Conservation (phyloP, 345 rosid species). For the Lepidium aucheri region DNA sequence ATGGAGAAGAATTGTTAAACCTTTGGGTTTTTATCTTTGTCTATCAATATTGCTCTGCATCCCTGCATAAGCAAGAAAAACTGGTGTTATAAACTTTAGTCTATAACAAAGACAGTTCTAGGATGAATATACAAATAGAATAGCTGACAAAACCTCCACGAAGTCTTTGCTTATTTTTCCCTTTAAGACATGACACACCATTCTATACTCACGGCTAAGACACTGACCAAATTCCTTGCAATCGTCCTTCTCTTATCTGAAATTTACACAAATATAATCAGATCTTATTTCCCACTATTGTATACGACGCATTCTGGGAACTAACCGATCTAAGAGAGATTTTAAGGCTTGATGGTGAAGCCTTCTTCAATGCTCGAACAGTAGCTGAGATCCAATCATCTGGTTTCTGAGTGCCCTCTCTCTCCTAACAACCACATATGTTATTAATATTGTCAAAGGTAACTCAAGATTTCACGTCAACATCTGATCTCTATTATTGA, state of each 20-base stretch:
- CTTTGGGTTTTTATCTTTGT: slow-evolving; percentile 80
- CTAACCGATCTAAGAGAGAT: slow-evolving; percentile 67
- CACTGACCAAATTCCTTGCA: slow-evolving; percentile 69
- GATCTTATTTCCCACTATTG: not conserved
- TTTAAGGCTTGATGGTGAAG: slow-evolving; percentile 84
- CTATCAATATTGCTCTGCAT: slow-evolving; percentile 73
- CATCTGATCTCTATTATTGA: not conserved
- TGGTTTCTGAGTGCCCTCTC: slow-evolving; percentile 24
- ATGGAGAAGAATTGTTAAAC: slow-evolving; percentile 20
- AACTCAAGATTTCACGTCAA: not conserved
- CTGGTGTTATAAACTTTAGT: not conserved
- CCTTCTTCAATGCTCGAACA: slow-evolving; percentile 47
- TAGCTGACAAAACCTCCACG: slow-evolving; percentile 44
- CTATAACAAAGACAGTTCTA: not conserved
- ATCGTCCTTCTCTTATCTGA: slow-evolving; percentile 85
- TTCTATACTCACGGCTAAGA: slow-evolving; percentile 68
- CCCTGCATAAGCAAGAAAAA: slow-evolving; percentile 41
- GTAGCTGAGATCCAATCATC: slow-evolving; percentile 51
- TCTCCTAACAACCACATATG: slow-evolving; percentile 35
- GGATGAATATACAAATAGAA: not conserved
- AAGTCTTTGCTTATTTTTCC: slow-evolving; percentile 75
- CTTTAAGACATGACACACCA: slow-evolving; percentile 62
- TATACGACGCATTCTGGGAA: not conserved
- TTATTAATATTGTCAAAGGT: not conserved
- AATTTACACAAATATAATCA: slow-evolving; percentile 6